phyloP scores from a whole-genome alignment of 1,284 basidiomycete genomes.

The Ustilago hordei region DNA sequence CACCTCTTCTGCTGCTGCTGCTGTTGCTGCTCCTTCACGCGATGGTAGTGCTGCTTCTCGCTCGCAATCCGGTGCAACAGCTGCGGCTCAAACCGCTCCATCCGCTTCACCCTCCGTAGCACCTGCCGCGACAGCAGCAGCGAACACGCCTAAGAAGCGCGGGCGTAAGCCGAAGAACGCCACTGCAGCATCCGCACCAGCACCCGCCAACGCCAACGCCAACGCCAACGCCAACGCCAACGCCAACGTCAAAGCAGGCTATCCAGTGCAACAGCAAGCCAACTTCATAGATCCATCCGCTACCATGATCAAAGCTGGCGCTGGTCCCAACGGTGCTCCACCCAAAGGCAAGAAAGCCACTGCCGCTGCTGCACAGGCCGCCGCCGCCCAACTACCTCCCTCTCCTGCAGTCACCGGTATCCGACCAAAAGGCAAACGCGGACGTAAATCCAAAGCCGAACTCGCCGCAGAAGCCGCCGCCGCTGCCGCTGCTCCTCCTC shows the following conservation, averaged over 20 bases:
- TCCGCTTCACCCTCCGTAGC: constrained; percentile 23
- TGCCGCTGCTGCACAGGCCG: constrained; percentile 25
- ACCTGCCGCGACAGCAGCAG: constrained; percentile 14
- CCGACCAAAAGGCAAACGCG: constrained; percentile 41
- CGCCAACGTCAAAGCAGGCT: constrained; percentile 18
- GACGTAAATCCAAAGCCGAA: constrained; percentile 44
- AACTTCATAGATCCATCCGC: constrained; percentile 42
- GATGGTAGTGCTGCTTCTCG: constrained; percentile 25
- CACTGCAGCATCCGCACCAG: constrained; percentile 7
- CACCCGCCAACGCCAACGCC: constrained; percentile 17
- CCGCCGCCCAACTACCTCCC: constrained; percentile 11
- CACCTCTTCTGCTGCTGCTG: constrained; percentile 15
- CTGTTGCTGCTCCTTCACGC: constrained; percentile 1
- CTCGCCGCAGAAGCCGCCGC: constrained; percentile 43
- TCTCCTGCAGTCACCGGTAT: constrained; percentile 14
- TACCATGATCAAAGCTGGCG: constrained; percentile 40
- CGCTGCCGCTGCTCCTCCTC: constrained; percentile 22
- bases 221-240: too few relatives aligned
- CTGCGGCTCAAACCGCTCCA: constrained; percentile 15
- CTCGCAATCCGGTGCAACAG: constrained; percentile 17
- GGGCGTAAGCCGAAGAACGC: constrained; percentile 44
- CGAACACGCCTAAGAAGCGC: constrained; percentile 35
- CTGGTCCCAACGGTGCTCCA: constrained; percentile 20
- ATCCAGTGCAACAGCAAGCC: constrained; percentile 25
- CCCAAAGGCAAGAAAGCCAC: constrained; percentile 43